Evolutionary conservation across 495 filamentous ascomycete species (phyloP).

Genomic region (Chaetomium cochliodes): DNA sequence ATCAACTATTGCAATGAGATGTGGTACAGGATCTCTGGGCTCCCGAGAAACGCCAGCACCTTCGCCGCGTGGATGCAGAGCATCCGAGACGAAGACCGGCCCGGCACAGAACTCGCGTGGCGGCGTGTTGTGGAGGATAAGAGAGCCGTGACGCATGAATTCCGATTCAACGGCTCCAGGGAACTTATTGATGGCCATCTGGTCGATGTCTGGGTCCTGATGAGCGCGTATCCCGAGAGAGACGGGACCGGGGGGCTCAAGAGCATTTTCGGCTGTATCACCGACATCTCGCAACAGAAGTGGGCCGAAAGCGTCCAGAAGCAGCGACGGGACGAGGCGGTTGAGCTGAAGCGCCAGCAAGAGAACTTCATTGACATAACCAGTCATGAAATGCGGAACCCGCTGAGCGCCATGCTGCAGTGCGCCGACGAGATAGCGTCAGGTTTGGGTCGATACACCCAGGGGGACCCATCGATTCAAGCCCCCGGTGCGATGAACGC

Average conservation of each 20-base stretch:
- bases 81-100: slow-evolving; percentile 60
- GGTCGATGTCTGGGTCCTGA: slow-evolving; percentile 68
- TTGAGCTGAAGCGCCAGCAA: slow-evolving; percentile 65
- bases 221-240: slow-evolving; percentile 68
- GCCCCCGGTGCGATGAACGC: slow-evolving; percentile 21
- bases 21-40: slow-evolving; percentile 65
- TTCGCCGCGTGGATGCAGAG: slow-evolving; percentile 64
- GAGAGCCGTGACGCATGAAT: slow-evolving; percentile 59
- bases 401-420: slow-evolving; percentile 75
- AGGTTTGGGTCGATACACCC: slow-evolving; percentile 47
- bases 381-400: slow-evolving; percentile 85
- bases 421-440: slow-evolving; percentile 74
- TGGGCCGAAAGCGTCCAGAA: slow-evolving; percentile 64
- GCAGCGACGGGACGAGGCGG: slow-evolving; percentile 58
- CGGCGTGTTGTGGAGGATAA: slow-evolving; percentile 55
- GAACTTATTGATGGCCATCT: slow-evolving; percentile 55
- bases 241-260: slow-evolving; percentile 57
- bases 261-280: slow-evolving; percentile 66
- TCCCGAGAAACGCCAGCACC: slow-evolving; percentile 50
- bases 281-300: slow-evolving; percentile 58
- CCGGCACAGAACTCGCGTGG: slow-evolving; percentile 56
- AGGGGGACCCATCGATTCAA: slow-evolving; percentile 18
- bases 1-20: slow-evolving; percentile 72
- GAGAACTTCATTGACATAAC: slow-evolving; percentile 90
- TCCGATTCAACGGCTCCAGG: slow-evolving; percentile 65